Evolutionary conservation across 2,329 filamentous ascomycete genomes (phyloP), one percentile per base, ranked within the genome.

Genomic region (Microdochium trichocladiopsis): DNA sequence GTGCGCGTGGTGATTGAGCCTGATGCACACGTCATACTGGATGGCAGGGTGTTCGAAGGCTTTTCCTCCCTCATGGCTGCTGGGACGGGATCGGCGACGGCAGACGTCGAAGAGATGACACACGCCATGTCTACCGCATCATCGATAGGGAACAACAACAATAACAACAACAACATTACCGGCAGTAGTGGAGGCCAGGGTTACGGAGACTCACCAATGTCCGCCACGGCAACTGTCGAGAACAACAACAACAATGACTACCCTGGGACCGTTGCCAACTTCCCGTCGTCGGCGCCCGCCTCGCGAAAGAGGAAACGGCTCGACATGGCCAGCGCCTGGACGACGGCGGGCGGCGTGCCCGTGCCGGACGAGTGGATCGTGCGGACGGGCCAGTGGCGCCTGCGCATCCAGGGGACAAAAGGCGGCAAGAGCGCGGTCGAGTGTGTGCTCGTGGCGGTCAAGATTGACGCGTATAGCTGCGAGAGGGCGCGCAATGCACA

Each of bases 391-490:
- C 87, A 89, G 66, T 92, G 87, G 86, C 75, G 86, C 53, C 64
- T 91, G 58, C 76, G 80, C 43, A 81, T 95, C 25, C 84, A 87
- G 62, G 67, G 67, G 14, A 64, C 69, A 2, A 69, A 61, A 53
- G 73, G 69, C 49, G 76, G 77, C 49, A 82, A 77, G 61, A 73
- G 72, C 36, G 73, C 74, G 2, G 75, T 86, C 52, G 87, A 93
- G 69, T 86, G 89, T 53, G 77, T 90, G 22, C 76, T 95, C 49
- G 76, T 87, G 16, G 88, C 84, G 1, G 87, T 92, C 31, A 90
- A 88, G 67, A 64, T 95, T 24, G 87, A 95, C 58, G 87, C 85
- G 0, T 79, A 84, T 59, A 86, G 78, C 51, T 78, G 76, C 8
- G 83, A 93, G 68, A 73, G 76, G 55, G 77, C 77, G 11, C 78